phyloP scores from a whole-genome alignment of 2,329 filamentous ascomycete genomes.

The Sporothrix mexicana region DNA sequence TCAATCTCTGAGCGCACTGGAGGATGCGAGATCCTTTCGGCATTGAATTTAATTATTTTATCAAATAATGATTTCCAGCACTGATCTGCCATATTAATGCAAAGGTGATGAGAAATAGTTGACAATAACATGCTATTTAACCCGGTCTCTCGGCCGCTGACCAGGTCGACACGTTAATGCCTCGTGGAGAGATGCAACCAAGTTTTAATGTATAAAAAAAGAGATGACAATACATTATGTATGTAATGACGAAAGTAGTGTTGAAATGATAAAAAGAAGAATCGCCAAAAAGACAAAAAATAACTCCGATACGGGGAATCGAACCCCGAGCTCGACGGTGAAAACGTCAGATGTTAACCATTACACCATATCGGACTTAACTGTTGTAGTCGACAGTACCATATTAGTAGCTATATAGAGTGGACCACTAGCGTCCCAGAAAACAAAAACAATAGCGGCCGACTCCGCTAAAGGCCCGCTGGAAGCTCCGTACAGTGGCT shows the following conservation, averaged over 20 bases:
- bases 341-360: constrained; percentile 39
- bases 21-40: neutral
- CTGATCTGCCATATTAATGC: neutral
- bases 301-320: constrained; percentile 38
- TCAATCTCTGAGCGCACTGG: neutral
- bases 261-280: neutral
- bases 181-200: neutral
- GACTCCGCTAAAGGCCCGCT: neutral
- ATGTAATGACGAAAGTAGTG: too few species aligned
- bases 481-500: neutral
- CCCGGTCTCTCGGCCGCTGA: neutral
- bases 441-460: neutral
- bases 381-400: neutral
- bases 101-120: neutral
- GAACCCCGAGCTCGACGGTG: constrained; percentile 39
- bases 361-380: constrained; percentile 38
- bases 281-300: constrained; percentile 8
- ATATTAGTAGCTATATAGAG: neutral
- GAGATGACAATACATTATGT: neutral
- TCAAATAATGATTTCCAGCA: too few species aligned
- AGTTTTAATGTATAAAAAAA: neutral
- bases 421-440: neutral
- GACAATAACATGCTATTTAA: neutral
- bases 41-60: neutral
- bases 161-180: constrained; percentile 5